These are phyloP conservation scores for Chrysoporthe deuterocubensis DNA, from an alignment of 2,329 filamentous ascomycete genomes.

Conservation along the genomic window DNA sequence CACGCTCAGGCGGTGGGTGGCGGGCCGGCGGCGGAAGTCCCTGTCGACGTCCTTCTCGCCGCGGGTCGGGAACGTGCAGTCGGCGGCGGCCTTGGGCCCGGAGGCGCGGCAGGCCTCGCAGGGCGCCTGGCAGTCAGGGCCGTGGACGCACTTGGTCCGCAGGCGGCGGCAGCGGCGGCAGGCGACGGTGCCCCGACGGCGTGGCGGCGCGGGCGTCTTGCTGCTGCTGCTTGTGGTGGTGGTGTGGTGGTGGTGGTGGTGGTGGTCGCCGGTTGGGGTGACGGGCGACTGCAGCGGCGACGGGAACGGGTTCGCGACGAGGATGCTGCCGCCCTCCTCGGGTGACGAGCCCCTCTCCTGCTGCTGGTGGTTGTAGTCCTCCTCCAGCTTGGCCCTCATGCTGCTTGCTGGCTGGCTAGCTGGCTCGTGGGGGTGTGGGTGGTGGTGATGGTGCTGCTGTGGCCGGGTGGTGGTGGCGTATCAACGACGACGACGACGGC, in stretches of 20 bases:
- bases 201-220: conserved; percentile 18
- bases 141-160: conserved; percentile 30
- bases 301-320: conserved; percentile 19
- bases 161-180: conserved; percentile 29
- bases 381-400: conserved; percentile 22
- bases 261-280: conserved; percentile 4
- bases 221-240: not conserved
- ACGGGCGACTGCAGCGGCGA: conserved; percentile 23
- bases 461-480: too few species aligned
- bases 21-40: conserved; percentile 25
- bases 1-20: conserved; percentile 24
- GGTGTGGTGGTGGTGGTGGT: not conserved
- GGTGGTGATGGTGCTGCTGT: too few species aligned
- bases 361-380: not conserved
- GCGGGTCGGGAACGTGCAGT: conserved; percentile 26
- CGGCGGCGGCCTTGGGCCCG: conserved; percentile 22
- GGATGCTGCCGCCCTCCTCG: conserved; percentile 27
- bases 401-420: not conserved
- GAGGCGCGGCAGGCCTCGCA: conserved; percentile 28
- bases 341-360: conserved; percentile 20
- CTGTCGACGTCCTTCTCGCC: conserved; percentile 28
- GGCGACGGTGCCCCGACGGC: conserved; percentile 27
- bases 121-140: conserved; percentile 24
- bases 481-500: too few species aligned
- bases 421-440: not conserved